Evolutionary conservation across 768 basidiomycete genomes (phyloP).

Genomic region (Pisolithus sp.): DNA sequence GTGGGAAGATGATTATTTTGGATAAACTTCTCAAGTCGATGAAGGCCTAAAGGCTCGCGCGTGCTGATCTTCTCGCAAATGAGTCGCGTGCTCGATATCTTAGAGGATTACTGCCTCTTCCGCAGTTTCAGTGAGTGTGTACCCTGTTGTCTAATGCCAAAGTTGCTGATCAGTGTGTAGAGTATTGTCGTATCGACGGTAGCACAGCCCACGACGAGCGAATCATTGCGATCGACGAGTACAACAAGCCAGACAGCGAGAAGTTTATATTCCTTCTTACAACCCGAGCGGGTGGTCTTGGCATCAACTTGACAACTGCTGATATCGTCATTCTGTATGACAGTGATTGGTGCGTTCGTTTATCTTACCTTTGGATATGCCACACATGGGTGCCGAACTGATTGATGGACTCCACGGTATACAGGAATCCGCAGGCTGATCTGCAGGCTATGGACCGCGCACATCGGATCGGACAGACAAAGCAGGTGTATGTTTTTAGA

Average conservation of each 20-base stretch:
- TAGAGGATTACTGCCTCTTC: constrained; percentile 97
- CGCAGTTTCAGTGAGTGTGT: constrained; percentile 67
- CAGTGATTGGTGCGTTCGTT: constrained; percentile 75
- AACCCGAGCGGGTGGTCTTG: constrained; percentile 93
- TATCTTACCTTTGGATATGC: not conserved
- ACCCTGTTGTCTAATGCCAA: too few species aligned
- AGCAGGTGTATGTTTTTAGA: constrained; percentile 96
- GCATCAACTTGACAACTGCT: constrained; percentile 92
- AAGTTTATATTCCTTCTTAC: constrained; percentile 96
- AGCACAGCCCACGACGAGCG: constrained; percentile 95
- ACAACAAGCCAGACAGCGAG: constrained; percentile 89
- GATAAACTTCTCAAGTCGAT: constrained; percentile 85
- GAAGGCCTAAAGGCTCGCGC: constrained; percentile 90
- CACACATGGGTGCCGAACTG: not conserved
- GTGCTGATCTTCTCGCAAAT: constrained; percentile 98
- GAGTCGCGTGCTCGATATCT: constrained; percentile 96
- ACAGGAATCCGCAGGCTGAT: constrained; percentile 97
- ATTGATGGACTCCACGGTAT: not conserved
- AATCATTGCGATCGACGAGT: constrained; percentile 93
- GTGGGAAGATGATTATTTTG: constrained; percentile 95
- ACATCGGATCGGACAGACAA: constrained; percentile 94
- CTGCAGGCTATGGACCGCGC: constrained; percentile 98
- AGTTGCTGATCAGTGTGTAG: constrained; percentile 32
- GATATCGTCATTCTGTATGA: constrained; percentile 96
- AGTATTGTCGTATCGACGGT: constrained; percentile 96